These are phyloP conservation scores for Termitomyces sp. DNA, from an alignment of 768 basidiomycete genomes.

Conservation along the genomic window DNA sequence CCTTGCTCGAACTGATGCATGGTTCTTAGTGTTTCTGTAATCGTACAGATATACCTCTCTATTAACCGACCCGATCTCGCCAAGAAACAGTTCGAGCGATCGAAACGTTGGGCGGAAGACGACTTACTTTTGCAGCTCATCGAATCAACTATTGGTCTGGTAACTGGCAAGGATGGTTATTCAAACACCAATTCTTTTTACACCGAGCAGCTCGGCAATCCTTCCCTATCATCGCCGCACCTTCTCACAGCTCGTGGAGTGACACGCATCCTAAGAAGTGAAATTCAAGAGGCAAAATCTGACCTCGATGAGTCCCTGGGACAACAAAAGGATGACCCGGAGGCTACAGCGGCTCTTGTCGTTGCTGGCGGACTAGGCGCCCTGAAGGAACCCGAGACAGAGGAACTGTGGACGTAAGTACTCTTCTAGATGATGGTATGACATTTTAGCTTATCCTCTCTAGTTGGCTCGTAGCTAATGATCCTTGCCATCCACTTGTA, in stretches of 20 bases:
- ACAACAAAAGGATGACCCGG: slow-evolving; percentile 53
- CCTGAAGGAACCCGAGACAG: slow-evolving; percentile 55
- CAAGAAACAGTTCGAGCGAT: slow-evolving; percentile 77
- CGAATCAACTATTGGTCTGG: slow-evolving; percentile 76
- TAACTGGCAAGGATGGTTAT: slow-evolving; percentile 69
- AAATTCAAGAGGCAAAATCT: slow-evolving; percentile 70
- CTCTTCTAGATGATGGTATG: not conserved
- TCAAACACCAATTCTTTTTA: slow-evolving; percentile 57
- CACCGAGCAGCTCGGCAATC: slow-evolving; percentile 79
- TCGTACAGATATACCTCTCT: slow-evolving; percentile 86
- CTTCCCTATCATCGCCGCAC: slow-evolving; percentile 67
- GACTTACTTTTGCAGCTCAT: slow-evolving; percentile 85
- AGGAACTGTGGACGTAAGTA: slow-evolving; percentile 68
- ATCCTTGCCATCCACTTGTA: slow-evolving; percentile 68
- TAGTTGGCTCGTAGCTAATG: slow-evolving; percentile 39
- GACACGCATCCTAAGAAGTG: slow-evolving; percentile 71
- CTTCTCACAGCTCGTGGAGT: slow-evolving; percentile 77
- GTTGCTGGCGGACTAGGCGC: slow-evolving; percentile 59
- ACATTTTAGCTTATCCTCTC: slow-evolving; percentile 5
- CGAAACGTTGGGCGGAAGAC: slow-evolving; percentile 85
- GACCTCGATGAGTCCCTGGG: slow-evolving; percentile 72
- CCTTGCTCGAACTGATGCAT: not conserved
- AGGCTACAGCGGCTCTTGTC: slow-evolving; percentile 62
- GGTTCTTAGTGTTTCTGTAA: slow-evolving; percentile 61
- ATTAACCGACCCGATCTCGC: slow-evolving; percentile 85